A percentile compares a stretch with the other conserved stretches of the same genome.
These are phyloP conservation scores for Phoma sp. DNA, from an alignment of 2,329 filamentous ascomycete genomes.

Conservation along the genomic window DNA sequence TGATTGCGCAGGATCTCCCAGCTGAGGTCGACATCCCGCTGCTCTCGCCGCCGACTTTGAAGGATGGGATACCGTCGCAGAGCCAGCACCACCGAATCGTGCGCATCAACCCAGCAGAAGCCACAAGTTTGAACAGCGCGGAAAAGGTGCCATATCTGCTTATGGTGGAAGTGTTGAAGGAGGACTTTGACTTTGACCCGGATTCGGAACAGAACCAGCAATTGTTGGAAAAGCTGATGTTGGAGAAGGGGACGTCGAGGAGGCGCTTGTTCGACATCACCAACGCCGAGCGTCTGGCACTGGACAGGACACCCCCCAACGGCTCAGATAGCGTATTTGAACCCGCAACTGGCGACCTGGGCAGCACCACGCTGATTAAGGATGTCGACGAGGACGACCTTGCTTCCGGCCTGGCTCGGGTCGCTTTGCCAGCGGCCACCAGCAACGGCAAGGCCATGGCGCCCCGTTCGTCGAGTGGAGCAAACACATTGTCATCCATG, in stretches of 20 bases:
- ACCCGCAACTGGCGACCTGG: constrained; percentile 77
- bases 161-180: constrained; percentile 81
- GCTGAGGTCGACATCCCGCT: constrained; percentile 84
- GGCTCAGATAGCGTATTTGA: constrained; percentile 78
- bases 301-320: constrained; percentile 52
- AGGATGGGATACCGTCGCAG: constrained; percentile 73
- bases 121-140: constrained; percentile 84
- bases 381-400: constrained; percentile 56
- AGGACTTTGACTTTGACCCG: constrained; percentile 84
- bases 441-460: constrained; percentile 38
- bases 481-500: constrained; percentile 64
- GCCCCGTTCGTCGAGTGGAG: constrained; percentile 66
- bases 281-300: constrained; percentile 63
- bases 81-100: constrained; percentile 84
- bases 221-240: constrained; percentile 67
- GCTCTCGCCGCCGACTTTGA: constrained; percentile 76
- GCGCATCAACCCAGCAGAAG: constrained; percentile 80
- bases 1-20: constrained; percentile 80
- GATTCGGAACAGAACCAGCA: constrained; percentile 74
- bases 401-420: constrained; percentile 38
- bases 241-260: constrained; percentile 66
- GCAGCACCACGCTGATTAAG: constrained; percentile 72
- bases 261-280: constrained; percentile 60
- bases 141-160: constrained; percentile 85
- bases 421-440: constrained; percentile 32